Evolutionary conservation across 2,329 filamentous ascomycete genomes (phyloP), one percentile per base, ranked within the genome.

Genomic region (Ophiostoma ips): DNA sequence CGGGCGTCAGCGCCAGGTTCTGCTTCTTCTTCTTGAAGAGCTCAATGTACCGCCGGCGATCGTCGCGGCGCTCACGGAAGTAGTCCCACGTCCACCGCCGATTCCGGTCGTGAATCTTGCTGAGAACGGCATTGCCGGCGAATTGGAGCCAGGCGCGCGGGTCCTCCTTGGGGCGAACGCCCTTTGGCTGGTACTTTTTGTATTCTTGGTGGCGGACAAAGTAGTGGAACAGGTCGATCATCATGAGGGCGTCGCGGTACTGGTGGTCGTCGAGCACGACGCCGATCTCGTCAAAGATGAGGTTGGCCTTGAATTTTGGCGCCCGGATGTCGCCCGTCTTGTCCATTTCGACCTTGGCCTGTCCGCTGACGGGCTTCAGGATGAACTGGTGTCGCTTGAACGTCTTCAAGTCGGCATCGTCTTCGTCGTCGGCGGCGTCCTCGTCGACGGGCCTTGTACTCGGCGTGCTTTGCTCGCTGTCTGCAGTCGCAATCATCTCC

Each of bases 151-250:
- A 99, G 0, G 90, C 92, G 35, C 79, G 78, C 13, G 92, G 90
- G 58, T 96, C 87, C 63, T 96, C 87, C 61, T 88, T 94, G 0
- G 87, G 85, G 0, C 77, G 76, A 52, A 81, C 76, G 1, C 73
- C 81, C 61, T 94, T 92, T 4, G 92, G 92, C 59, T 95, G 87
- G 52, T 88, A 73, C 59, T 84, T 90, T 63, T 94, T 94, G 70
- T 96, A 95, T 63, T 99, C 90, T 64, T 96, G 92, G 57, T 98
- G 92, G 31, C 90, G 83, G 58, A 95, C 85, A 64, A 96, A 98
- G 67, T 95, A 96, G 65, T 98, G 92, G 70, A 99, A 98, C 3
- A 96, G 72, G 62, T 99, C 92, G 2, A 96, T 85, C 71, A 99
- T 85, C 92, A 98, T 98, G 52, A 99, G 69, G 5, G 84, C 87